Evolutionary conservation across 495 filamentous ascomycete genomes (phyloP).

Genomic region (Platismatia glauca): DNA sequence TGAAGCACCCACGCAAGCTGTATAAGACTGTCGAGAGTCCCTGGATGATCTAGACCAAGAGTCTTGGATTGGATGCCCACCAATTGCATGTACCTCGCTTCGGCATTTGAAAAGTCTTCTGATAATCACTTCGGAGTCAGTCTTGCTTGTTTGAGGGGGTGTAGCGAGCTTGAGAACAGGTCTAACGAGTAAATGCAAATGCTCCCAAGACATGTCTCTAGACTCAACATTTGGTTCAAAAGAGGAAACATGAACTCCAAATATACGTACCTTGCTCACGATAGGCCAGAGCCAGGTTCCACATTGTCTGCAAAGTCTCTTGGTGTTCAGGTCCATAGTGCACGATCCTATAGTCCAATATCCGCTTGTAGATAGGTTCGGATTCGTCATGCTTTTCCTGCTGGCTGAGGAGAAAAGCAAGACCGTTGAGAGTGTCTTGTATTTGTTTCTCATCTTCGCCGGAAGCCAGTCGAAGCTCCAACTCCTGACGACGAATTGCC

Average conservation of each 20-base stretch:
- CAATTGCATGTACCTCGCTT: background rate
- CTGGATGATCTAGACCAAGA: slow-evolving; percentile 9
- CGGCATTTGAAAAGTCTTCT: slow-evolving; percentile 2
- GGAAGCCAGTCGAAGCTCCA: slow-evolving; percentile 13
- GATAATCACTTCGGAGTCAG: no score
- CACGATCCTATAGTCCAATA: slow-evolving; percentile 16
- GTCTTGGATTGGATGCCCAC: background rate
- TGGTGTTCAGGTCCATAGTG: slow-evolving; percentile 18
- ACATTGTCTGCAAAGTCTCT: slow-evolving; percentile 8
- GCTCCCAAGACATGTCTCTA: no score
- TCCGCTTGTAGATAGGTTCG: slow-evolving; percentile 18
- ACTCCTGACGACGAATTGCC: slow-evolving; percentile 10
- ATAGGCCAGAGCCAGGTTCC: slow-evolving; percentile 10
- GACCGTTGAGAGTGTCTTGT: background rate
- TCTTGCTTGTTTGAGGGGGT: no score
- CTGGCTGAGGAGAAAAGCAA: slow-evolving; percentile 5
- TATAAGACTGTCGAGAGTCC: slow-evolving; percentile 9
- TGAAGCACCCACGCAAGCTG: slow-evolving; percentile 15
- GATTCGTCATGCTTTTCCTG: slow-evolving; percentile 13
- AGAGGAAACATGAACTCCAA: no score
- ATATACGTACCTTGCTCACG: background rate
- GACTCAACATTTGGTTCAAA: no score
- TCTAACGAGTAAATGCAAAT: no score
- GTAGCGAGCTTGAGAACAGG: no score
- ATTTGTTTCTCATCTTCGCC: slow-evolving; percentile 12